Percentiles rank a stretch among this genome's conserved stretches.
These are phyloP conservation scores for Termitomyces eurrhizus DNA, from an alignment of 768 basidiomycete species.

Conservation along the genomic window DNA sequence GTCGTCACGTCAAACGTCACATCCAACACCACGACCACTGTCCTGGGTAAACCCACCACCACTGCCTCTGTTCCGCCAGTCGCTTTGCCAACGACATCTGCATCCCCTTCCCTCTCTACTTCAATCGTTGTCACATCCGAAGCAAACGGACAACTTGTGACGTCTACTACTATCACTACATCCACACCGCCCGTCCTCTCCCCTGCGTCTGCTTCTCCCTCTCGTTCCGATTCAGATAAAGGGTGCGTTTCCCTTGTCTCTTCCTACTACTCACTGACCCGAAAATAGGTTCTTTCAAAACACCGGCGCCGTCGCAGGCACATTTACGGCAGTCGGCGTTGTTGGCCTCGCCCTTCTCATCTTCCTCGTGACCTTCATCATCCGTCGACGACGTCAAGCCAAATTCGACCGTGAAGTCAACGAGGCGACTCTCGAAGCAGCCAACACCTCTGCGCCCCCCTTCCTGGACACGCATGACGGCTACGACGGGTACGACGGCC, in stretches of 20 bases:
- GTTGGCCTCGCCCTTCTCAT: constrained; percentile 50
- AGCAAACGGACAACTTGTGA: neutral
- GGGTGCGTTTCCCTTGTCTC: neutral
- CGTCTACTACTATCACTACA: neutral
- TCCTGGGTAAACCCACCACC: neutral
- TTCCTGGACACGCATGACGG: constrained; percentile 47
- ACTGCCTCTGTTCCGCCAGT: neutral
- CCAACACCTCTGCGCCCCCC: constrained; percentile 44
- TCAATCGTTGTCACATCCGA: neutral
- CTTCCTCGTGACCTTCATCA: constrained; percentile 41
- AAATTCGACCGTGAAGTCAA: constrained; percentile 71
- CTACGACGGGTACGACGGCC: constrained; percentile 16
- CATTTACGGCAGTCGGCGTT: constrained; percentile 66
- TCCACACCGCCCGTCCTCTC: neutral
- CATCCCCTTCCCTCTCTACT: neutral
- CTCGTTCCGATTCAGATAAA: neutral
- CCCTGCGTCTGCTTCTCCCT: neutral
- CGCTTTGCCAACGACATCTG: neutral
- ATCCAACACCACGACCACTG: neutral
- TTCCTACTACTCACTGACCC: neutral
- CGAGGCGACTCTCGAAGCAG: constrained; percentile 45
- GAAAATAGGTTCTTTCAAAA: constrained; percentile 61
- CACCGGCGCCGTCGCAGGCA: constrained; percentile 69
- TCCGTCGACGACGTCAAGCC: constrained; percentile 62
- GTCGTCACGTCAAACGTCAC: neutral